phyloP scores from a whole-genome alignment of 768 basidiomycete species.

The Termitomyces sp. region DNA sequence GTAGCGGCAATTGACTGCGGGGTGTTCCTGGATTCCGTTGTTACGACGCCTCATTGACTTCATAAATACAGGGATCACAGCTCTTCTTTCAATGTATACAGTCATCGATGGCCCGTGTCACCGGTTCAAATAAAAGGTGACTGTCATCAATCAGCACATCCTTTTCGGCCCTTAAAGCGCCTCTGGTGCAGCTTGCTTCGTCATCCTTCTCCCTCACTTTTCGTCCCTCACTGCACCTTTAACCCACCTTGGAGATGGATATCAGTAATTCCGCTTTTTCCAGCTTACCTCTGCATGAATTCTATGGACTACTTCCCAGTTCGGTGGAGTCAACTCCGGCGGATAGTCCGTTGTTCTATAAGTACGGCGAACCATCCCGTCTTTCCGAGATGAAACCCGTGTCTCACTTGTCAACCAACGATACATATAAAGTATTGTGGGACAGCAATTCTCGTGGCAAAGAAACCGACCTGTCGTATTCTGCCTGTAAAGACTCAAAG shows the following conservation, averaged over 20 bases:
- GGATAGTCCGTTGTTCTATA: conserved; percentile 16
- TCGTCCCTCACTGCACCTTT: neutral
- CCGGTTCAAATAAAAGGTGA: conserved; percentile 23
- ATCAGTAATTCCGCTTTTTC: conserved; percentile 5
- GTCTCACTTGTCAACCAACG: conserved; percentile 9
- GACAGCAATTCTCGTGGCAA: neutral
- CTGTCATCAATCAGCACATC: conserved; percentile 13
- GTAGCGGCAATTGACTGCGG: conserved; percentile 15
- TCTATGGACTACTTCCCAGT: neutral
- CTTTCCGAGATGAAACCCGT: conserved; percentile 13
- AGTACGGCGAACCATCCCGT: conserved; percentile 16
- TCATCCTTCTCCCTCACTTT: conserved; percentile 1
- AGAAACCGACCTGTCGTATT: neutral
- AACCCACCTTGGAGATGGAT: neutral
- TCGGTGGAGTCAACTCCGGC: conserved; percentile 11
- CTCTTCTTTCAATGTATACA: conserved; percentile 18
- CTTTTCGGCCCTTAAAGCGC: conserved; percentile 16
- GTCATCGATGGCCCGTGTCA: conserved; percentile 23
- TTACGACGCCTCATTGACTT: conserved; percentile 24
- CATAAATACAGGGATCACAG: conserved; percentile 13
- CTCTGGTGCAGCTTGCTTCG: neutral
- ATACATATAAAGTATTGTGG: conserved; percentile 10
- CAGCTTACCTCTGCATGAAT: neutral
- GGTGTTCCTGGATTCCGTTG: conserved; percentile 33
- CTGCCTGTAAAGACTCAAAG: neutral